phyloP scores from a whole-genome alignment of 345 rosid genomes.

The Eucalyptus dawsonii region DNA sequence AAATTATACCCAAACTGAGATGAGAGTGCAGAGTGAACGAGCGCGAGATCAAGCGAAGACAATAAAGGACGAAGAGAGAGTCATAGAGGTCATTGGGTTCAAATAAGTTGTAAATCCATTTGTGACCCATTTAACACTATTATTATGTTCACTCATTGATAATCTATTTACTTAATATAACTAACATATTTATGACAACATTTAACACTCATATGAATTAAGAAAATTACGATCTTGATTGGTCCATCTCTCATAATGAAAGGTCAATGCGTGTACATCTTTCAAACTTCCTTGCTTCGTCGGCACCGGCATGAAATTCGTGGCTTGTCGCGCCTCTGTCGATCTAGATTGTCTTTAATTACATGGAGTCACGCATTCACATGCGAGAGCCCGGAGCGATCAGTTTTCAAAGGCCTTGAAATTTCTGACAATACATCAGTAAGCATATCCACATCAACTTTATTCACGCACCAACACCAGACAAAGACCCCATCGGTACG shows the following conservation, averaged over 20 bases:
- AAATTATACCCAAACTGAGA: too few species aligned
- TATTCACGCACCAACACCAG: neutral
- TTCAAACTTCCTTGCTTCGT: neutral
- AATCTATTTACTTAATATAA: too few species aligned
- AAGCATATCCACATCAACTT: neutral
- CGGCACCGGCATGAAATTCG: neutral
- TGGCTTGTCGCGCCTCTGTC: neutral
- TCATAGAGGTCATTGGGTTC: too few species aligned
- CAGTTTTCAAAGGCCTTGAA: neutral
- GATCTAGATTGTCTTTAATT: neutral
- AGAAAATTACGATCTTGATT: too few species aligned
- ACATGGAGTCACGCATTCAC: neutral
- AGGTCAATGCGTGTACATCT: neutral
- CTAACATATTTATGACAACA: too few species aligned
- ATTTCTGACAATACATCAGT: neutral
- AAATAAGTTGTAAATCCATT: too few species aligned
- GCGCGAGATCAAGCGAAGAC: too few species aligned
- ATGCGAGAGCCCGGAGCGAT: neutral
- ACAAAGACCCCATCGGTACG: neutral
- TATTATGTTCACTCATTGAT: too few species aligned
- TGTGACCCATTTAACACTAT: too few species aligned
- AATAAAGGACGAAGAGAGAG: too few species aligned
- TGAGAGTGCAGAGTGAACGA: too few species aligned
- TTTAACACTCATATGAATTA: too few species aligned
- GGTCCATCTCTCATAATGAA: neutral